A percentile compares a stretch with the other conserved stretches of the same genome.
Evolutionary conservation across 768 basidiomycete species (phyloP).

Genomic region (Tulasnella sp.): DNA sequence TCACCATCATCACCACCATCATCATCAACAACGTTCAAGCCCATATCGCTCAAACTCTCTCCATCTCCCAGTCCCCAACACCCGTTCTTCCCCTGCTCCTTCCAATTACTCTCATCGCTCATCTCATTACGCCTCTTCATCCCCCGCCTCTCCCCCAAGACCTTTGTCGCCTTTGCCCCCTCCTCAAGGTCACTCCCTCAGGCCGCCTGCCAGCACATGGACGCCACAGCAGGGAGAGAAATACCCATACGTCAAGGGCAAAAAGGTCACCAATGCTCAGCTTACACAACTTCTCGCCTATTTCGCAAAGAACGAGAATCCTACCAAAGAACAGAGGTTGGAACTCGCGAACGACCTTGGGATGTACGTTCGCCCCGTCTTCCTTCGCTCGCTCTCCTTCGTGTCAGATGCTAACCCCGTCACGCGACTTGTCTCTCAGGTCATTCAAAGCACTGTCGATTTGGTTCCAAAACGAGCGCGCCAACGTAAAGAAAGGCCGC

Average conservation of each 20-base stretch:
- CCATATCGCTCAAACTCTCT: background rate
- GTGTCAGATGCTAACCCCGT: background rate
- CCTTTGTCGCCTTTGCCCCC: background rate
- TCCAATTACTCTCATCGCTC: background rate
- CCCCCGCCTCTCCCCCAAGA: background rate
- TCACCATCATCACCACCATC: background rate
- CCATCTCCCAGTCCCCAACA: background rate
- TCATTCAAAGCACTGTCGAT: slow-evolving; percentile 9
- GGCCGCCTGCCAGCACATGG: background rate
- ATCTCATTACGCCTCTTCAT: background rate
- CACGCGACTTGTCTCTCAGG: background rate
- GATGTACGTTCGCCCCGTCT: background rate
- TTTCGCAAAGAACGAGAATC: slow-evolving; percentile 9
- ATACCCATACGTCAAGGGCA: slow-evolving; percentile 12
- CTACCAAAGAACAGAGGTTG: background rate
- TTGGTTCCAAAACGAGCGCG: slow-evolving; percentile 13
- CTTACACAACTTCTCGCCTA: slow-evolving; percentile 3
- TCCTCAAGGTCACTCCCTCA: background rate
- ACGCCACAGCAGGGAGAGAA: background rate
- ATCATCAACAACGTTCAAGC: background rate
- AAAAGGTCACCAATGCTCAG: slow-evolving; percentile 9
- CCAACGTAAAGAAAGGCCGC: slow-evolving; percentile 13
- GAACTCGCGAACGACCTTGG: slow-evolving; percentile 5
- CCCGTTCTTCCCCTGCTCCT: background rate
- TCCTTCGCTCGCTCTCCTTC: background rate